Percentiles rank a stretch among this genome's conserved stretches.
Evolutionary conservation across 192 early-diverging fungal species (phyloP).

Genomic region (Chytriomyces hyalinus): DNA sequence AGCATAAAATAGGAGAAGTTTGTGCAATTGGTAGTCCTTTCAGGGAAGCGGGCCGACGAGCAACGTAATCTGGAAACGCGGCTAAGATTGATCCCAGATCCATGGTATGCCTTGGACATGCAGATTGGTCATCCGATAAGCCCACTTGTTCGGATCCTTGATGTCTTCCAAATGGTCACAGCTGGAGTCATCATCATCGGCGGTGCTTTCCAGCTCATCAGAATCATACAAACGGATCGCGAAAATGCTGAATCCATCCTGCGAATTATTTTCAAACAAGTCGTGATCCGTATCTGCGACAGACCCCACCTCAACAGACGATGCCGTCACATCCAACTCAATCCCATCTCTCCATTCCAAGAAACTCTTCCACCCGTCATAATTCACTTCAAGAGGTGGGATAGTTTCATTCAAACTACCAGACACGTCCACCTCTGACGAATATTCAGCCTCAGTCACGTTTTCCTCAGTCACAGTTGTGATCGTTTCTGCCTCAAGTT

Average conservation of each 20-base stretch:
- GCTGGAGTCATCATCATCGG: not conserved
- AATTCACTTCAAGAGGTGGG: not conserved
- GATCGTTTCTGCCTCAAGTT: not conserved
- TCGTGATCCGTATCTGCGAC: not conserved
- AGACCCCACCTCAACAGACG: not conserved
- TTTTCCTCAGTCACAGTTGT: conserved; percentile 8
- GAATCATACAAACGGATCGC: not conserved
- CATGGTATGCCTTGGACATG: too few species aligned
- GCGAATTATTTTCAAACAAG: not conserved
- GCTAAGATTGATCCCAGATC: too few species aligned
- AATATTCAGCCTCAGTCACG: not conserved
- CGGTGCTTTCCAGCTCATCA: not conserved
- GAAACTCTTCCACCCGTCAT: conserved; percentile 33
- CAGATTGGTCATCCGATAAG: too few species aligned
- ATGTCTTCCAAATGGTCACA: too few species aligned
- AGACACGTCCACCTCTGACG: not conserved
- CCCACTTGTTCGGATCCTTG: too few species aligned
- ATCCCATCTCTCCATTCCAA: conserved; percentile 27
- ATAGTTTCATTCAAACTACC: too few species aligned
- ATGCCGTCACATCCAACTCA: not conserved
- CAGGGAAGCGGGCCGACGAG: too few species aligned
- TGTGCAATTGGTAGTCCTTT: too few species aligned
- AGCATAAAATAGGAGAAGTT: too few species aligned
- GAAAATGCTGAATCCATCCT: not conserved
- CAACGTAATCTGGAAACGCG: too few species aligned